phyloP scores from a whole-genome alignment of 352 stramenopile genomes.

The Phytophthora citricola region DNA sequence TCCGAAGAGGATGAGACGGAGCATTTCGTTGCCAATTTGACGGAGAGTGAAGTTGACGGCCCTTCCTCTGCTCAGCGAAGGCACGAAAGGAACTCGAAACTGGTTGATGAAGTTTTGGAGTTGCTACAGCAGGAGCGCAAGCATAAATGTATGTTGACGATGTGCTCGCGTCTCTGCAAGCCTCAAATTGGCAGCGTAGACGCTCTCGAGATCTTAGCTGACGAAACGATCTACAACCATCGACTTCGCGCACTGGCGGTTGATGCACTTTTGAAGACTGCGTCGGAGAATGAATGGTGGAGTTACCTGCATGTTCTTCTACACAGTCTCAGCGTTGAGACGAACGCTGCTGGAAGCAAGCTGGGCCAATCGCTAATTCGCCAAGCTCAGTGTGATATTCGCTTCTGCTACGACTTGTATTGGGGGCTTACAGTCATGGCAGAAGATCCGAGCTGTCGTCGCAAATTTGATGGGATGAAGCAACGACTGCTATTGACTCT shows the following conservation, averaged over 20 bases:
- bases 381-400: slow-evolving; percentile 79
- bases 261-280: slow-evolving; percentile 66
- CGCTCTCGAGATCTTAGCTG: slow-evolving; percentile 76
- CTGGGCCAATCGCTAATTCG: slow-evolving; percentile 72
- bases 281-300: slow-evolving; percentile 81
- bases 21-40: slow-evolving; percentile 23
- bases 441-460: slow-evolving; percentile 73
- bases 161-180: slow-evolving; percentile 86
- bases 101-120: slow-evolving; percentile 68
- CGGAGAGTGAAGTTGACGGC: slow-evolving; percentile 28
- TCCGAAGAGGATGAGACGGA: slow-evolving; percentile 61
- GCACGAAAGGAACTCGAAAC: slow-evolving; percentile 36
- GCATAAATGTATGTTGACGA: slow-evolving; percentile 89
- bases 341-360: slow-evolving; percentile 67
- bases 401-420: slow-evolving; percentile 88
- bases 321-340: slow-evolving; percentile 77
- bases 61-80: slow-evolving; percentile 10
- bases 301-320: slow-evolving; percentile 80
- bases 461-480: slow-evolving; percentile 86
- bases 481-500: slow-evolving; percentile 80
- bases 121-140: slow-evolving; percentile 70
- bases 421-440: slow-evolving; percentile 87
- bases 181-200: slow-evolving; percentile 79
- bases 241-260: slow-evolving; percentile 66
- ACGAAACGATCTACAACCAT: slow-evolving; percentile 70